These are phyloP conservation scores for Arachis hypogaea DNA, from an alignment of 306 rosid species.

Conservation along the genomic window DNA sequence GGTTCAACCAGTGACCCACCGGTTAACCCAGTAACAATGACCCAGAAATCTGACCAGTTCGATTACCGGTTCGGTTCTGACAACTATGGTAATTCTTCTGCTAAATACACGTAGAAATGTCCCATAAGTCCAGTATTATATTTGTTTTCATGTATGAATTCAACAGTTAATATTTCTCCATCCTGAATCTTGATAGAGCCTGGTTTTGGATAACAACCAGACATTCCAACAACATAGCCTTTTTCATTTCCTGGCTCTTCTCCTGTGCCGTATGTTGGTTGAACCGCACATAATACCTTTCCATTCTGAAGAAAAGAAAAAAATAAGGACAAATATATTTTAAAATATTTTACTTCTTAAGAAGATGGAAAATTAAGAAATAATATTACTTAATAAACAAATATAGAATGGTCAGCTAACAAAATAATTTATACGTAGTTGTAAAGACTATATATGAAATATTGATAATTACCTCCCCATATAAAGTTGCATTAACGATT, in stretches of 20 bases:
- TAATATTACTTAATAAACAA: no score
- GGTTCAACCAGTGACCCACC: no score
- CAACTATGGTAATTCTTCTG: neutral
- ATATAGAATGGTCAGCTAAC: no score
- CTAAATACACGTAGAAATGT: neutral
- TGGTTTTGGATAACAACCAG: neutral
- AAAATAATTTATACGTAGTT: neutral
- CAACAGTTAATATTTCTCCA: neutral
- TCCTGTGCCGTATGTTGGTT: conserved; percentile 10
- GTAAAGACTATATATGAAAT: neutral
- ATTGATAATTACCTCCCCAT: conserved; percentile 1
- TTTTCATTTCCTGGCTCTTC: neutral
- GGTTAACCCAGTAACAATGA: no score
- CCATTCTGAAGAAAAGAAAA: neutral
- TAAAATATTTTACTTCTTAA: neutral
- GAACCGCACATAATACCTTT: neutral
- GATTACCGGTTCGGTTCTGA: no score
- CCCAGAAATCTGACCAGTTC: no score
- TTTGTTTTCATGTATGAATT: neutral
- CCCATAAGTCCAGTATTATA: neutral
- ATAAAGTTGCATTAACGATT: neutral
- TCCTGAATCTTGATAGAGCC: neutral
- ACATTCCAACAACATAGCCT: neutral
- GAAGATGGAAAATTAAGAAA: no score
- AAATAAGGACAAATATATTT: neutral